Evolutionary conservation across 1,284 basidiomycete species (phyloP).

Genomic region (Thecaphora frezii): DNA sequence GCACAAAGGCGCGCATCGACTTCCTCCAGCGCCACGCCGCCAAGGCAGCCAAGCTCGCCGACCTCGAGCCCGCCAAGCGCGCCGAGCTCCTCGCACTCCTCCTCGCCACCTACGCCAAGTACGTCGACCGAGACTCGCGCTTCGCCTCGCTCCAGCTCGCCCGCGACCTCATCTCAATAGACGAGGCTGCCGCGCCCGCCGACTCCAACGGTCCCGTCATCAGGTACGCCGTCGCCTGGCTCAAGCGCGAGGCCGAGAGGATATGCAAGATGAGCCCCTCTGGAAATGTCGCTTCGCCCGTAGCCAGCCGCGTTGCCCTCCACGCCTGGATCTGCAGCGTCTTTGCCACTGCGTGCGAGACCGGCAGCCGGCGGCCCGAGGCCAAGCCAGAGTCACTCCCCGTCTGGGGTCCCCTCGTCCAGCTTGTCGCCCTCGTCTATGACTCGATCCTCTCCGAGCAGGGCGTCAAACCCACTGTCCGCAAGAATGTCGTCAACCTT

Average conservation of each 20-base stretch:
- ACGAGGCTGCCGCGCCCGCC: conserved; percentile 59
- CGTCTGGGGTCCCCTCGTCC: conserved; percentile 27
- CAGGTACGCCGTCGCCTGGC: conserved; percentile 73
- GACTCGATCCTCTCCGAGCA: conserved; percentile 27
- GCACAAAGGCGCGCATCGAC: conserved; percentile 29
- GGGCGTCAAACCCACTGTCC: conserved; percentile 9
- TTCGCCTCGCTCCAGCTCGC: conserved; percentile 71
- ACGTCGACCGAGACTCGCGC: conserved; percentile 72
- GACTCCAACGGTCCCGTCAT: conserved; percentile 62
- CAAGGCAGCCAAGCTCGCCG: conserved; percentile 26
- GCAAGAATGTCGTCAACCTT: conserved; percentile 22
- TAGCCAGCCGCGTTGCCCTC: conserved; percentile 69
- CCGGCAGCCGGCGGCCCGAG: neutral
- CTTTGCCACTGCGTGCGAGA: conserved; percentile 59
- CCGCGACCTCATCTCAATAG: conserved; percentile 67
- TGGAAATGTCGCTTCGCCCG: conserved; percentile 19
- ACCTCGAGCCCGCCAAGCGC: conserved; percentile 67
- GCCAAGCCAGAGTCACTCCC: conserved; percentile 8
- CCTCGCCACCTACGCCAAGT: conserved; percentile 74
- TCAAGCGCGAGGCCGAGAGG: conserved; percentile 68
- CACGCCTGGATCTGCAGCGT: conserved; percentile 73
- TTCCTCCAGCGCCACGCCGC: conserved; percentile 31
- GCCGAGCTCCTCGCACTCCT: conserved; percentile 74
- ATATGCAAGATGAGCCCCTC: conserved; percentile 30
- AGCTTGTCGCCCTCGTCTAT: conserved; percentile 34